A percentile compares a stretch with the other conserved stretches of the same genome.
Evolutionary conservation across 768 basidiomycete genomes (phyloP).

Genomic region (Agaricus bisporus): DNA sequence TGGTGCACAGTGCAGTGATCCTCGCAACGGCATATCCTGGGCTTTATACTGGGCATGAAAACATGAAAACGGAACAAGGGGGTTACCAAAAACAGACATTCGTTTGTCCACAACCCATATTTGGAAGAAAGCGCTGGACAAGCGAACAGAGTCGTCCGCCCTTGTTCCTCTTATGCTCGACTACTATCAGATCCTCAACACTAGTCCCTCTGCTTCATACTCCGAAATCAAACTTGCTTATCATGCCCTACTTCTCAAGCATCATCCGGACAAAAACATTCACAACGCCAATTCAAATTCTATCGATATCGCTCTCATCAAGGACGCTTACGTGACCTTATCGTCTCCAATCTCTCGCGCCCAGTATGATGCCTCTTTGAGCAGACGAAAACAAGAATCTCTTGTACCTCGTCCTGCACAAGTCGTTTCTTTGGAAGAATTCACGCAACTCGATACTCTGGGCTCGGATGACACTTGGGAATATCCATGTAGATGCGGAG

Average conservation of each 20-base stretch:
- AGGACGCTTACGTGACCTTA: slow-evolving; percentile 63
- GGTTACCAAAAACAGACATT: slow-evolving; percentile 7
- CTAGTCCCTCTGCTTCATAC: slow-evolving; percentile 42
- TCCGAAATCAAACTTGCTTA: slow-evolving; percentile 64
- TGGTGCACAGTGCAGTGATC: background rate
- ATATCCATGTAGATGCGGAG: slow-evolving; percentile 72
- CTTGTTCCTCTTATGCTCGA: slow-evolving; percentile 21
- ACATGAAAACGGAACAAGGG: slow-evolving; percentile 11
- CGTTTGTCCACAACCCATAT: slow-evolving; percentile 13
- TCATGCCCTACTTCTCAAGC: slow-evolving; percentile 54
- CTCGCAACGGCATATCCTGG: too few species aligned
- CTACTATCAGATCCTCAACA: slow-evolving; percentile 55
- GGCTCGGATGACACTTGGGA: slow-evolving; percentile 39
- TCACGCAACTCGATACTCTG: slow-evolving; percentile 18
- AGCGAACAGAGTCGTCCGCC: slow-evolving; percentile 1
- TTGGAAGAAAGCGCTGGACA: slow-evolving; percentile 2
- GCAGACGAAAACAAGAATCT: slow-evolving; percentile 11
- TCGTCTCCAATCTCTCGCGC: slow-evolving; percentile 42
- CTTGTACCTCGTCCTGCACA: slow-evolving; percentile 64
- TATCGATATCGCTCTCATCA: slow-evolving; percentile 52
- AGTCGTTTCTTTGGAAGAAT: slow-evolving; percentile 73
- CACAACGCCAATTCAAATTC: slow-evolving; percentile 4
- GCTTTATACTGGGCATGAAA: too few species aligned
- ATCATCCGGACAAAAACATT: slow-evolving; percentile 48
- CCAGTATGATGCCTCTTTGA: slow-evolving; percentile 38